Percentiles rank a stretch among this genome's conserved stretches.
Evolutionary conservation across 2,329 filamentous ascomycete species (phyloP).

Genomic region (Exophiala bonariae): DNA sequence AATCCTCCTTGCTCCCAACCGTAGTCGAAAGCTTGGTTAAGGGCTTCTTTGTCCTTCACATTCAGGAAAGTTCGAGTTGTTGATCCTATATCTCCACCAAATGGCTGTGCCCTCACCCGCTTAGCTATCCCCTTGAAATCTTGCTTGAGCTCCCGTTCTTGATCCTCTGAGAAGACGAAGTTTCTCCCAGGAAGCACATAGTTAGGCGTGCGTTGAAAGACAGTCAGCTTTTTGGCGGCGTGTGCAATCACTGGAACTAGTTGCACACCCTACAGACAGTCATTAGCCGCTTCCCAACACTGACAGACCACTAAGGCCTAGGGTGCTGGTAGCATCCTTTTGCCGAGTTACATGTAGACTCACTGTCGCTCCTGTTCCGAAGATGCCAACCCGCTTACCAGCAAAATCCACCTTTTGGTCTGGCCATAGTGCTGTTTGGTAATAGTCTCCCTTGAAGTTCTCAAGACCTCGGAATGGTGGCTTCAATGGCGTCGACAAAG

Average conservation of each 20-base stretch:
- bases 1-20: conserved; percentile 55
- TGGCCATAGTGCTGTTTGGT: conserved; percentile 31
- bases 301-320: too few species aligned
- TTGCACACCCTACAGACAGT: conserved; percentile 38
- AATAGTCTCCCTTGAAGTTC: conserved; percentile 26
- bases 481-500: conserved; percentile 29
- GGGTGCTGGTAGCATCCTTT: conserved; percentile 27
- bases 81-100: conserved; percentile 27
- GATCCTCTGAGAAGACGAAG: conserved; percentile 42
- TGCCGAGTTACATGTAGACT: too few species aligned
- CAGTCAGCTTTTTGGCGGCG: conserved; percentile 45
- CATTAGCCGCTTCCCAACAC: too few species aligned
- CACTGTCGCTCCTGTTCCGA: conserved; percentile 47
- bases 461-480: conserved; percentile 29
- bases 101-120: background rate
- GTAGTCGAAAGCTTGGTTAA: conserved; percentile 22
- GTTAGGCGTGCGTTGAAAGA: conserved; percentile 66
- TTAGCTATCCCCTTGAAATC: background rate
- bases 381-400: conserved; percentile 42
- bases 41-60: conserved; percentile 33
- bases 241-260: conserved; percentile 40
- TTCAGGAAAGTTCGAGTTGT: conserved; percentile 19
- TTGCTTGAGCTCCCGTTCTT: conserved; percentile 38
- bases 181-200: conserved; percentile 60
- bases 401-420: conserved; percentile 13